Conservation (phyloP, 148 eudicot species). For the Amaranthus hypochondriacus region DNA sequence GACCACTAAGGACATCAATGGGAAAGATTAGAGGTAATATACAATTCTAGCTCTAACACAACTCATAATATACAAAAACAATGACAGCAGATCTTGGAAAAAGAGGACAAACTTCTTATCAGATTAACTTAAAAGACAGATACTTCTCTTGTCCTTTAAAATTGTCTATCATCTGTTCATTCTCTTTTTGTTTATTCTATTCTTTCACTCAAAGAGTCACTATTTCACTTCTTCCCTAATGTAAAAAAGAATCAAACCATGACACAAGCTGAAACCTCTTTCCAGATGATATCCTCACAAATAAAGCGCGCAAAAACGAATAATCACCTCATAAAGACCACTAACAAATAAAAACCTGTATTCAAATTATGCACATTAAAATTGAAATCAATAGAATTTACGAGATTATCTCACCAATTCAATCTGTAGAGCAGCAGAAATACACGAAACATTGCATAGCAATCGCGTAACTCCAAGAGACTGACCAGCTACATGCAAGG, state of each 20-base stretch:
- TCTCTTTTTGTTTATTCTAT: too few relatives aligned
- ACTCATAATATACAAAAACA: too few relatives aligned
- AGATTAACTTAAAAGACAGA: too few relatives aligned
- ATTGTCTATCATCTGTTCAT: too few relatives aligned
- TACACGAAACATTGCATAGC: conserved; percentile 56
- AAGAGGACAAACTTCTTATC: too few relatives aligned
- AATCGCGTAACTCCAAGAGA: conserved; percentile 53
- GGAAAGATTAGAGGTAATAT: too few relatives aligned
- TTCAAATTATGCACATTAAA: not conserved
- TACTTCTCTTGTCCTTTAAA: too few relatives aligned
- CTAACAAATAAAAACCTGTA: not conserved
- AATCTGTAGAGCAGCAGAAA: conserved; percentile 66
- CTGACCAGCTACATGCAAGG: conserved; percentile 64
- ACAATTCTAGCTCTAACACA: too few relatives aligned
- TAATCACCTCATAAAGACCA: not conserved
- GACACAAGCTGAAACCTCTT: not conserved
- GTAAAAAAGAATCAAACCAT: too few relatives aligned
- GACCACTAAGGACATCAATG: not conserved
- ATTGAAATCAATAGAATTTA: not conserved
- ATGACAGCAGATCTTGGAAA: too few relatives aligned
- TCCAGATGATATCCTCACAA: not conserved
- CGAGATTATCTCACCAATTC: conserved; percentile 56
- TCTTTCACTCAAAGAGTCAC: too few relatives aligned
- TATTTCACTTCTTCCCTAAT: too few relatives aligned
- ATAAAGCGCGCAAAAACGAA: not conserved